These are phyloP conservation scores for Starmerella apis DNA, from an alignment of 805 yeast genomes.

Conservation along the genomic window DNA sequence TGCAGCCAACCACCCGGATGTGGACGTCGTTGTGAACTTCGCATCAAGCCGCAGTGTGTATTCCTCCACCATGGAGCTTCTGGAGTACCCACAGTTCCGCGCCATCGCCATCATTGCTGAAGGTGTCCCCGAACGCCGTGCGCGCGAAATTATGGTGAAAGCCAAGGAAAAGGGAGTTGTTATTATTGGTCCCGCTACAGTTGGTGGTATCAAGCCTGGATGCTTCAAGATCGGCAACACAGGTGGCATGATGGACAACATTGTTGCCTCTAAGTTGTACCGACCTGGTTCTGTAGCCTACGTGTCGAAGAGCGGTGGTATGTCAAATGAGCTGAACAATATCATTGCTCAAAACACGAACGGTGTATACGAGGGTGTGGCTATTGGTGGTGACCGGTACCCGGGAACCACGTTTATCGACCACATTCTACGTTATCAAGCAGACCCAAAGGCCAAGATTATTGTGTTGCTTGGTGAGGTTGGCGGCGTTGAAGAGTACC, in stretches of 20 bases:
- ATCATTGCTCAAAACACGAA: slow-evolving; percentile 38
- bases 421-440: slow-evolving; percentile 54
- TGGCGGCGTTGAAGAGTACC: slow-evolving; percentile 66
- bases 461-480: slow-evolving; percentile 58
- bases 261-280: slow-evolving; percentile 40
- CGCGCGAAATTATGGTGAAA: slow-evolving; percentile 38
- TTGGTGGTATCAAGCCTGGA: slow-evolving; percentile 42
- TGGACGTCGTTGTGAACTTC: slow-evolving; percentile 40
- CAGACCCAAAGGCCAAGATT: slow-evolving; percentile 56
- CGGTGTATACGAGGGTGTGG: slow-evolving; percentile 48
- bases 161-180: slow-evolving; percentile 39
- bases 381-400: slow-evolving; percentile 66
- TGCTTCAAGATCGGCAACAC: slow-evolving; percentile 42
- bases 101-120: slow-evolving; percentile 42
- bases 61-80: slow-evolving; percentile 40
- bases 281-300: slow-evolving; percentile 41
- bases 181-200: slow-evolving; percentile 42
- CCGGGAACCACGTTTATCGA: slow-evolving; percentile 64
- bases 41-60: slow-evolving; percentile 40
- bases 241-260: slow-evolving; percentile 44
- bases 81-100: slow-evolving; percentile 38
- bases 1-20: slow-evolving; percentile 38
- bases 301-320: slow-evolving; percentile 41
- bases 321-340: slow-evolving; percentile 42
- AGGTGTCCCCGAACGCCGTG: slow-evolving; percentile 42